A percentile compares a stretch with the other conserved stretches of the same genome.
These are phyloP conservation scores for Boletus subparvulus DNA, from an alignment of 768 basidiomycete species.

Conservation along the genomic window DNA sequence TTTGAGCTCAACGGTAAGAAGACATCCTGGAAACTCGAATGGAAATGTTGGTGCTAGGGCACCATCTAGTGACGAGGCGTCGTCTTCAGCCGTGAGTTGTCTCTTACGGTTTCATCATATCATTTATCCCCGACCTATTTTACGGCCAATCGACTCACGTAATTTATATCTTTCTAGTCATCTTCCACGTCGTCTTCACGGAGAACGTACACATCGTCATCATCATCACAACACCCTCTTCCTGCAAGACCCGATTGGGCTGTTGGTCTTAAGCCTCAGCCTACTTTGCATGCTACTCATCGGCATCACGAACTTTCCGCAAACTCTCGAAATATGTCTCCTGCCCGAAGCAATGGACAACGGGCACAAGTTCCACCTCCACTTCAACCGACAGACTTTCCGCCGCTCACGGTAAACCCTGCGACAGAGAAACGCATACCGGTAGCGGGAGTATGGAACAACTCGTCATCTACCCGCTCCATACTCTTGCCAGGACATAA, in stretches of 20 bases:
- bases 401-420: conserved; percentile 53
- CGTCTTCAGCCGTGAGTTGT: conserved; percentile 70
- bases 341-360: conserved; percentile 37
- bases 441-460: conserved; percentile 71
- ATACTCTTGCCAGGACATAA: conserved; percentile 46
- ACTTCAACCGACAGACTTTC: conserved; percentile 66
- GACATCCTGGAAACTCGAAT: conserved; percentile 49
- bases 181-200: conserved; percentile 80
- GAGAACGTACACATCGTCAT: conserved; percentile 66
- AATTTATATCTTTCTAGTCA: conserved; percentile 46
- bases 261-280: conserved; percentile 76
- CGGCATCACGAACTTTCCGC: conserved; percentile 54
- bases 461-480: conserved; percentile 50
- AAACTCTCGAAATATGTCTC: conserved; percentile 40
- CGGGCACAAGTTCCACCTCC: conserved; percentile 37
- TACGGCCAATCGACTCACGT: conserved; percentile 8
- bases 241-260: conserved; percentile 89
- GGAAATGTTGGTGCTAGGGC: conserved; percentile 57
- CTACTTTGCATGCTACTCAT: conserved; percentile 55
- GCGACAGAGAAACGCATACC: conserved; percentile 54
- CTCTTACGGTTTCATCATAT: neutral
- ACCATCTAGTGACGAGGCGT: conserved; percentile 69
- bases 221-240: conserved; percentile 72
- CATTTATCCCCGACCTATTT: neutral
- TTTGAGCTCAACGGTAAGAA: conserved; percentile 49